Base-by-base conservation (phyloP, 257 asterid species). In the Ajuga chamaepitys region DNA sequence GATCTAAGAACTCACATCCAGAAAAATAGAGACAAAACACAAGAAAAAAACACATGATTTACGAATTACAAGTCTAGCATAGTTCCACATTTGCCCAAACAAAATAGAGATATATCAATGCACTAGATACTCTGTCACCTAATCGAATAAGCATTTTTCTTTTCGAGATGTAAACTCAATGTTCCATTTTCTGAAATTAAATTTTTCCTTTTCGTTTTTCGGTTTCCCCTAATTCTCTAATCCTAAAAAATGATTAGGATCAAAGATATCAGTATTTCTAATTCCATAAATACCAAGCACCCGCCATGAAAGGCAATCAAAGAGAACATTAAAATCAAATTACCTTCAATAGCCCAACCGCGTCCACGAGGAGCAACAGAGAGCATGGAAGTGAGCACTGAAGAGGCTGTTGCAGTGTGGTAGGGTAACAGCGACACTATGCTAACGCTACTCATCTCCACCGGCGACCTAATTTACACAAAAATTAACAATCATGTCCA, bases 301-400 rank as follows among this genome's bases (percentile, higher is more conserved):
- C 11, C 42, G 9, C 55, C 26, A 25, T 7, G 17, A 53, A 63
- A 51, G 40, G 11, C 22, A 28, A 58, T 35, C 32, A 1, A 46
- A 51, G 41, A 30, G 32, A 16, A 41, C 47, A 57, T 13, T 1
- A 11, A 37, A 45, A 44, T 7, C 12, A 66, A 67, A 40, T 47
- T 77, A 88, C 96, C 98, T 79, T 91, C 95, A 67, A 91, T 76
- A 68, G 78, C 76, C 98, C 96, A 91, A 64, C 85, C 87, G 25
- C 77, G 83, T 32, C 77, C 70, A 25, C 90, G 83, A 50, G 96
- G 96, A 17, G 95, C 76, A 64, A 75, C 86, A 7, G 96, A 79
- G 38, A 91, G 91, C 98, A 88, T 85, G n/a, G 96, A 88, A 68
- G 81, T 88, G 45, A 91, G 87, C 78, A 88, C 75, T 11, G 96